Evolutionary conservation across 345 rosid species (phyloP).

Genomic region (Luvunga scandens): DNA sequence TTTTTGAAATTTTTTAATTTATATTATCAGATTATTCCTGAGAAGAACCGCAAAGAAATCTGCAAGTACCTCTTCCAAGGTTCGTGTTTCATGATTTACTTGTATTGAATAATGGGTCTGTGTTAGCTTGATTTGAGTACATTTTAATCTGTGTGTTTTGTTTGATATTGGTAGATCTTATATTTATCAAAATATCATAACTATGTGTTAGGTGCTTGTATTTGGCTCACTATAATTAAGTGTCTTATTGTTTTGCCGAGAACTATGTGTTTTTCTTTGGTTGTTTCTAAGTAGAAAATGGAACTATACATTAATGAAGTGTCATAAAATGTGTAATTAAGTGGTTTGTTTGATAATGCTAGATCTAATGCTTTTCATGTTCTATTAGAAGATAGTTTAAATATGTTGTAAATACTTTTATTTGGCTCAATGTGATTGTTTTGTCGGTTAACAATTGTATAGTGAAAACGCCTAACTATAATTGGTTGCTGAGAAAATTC

Average conservation of each 20-base stretch:
- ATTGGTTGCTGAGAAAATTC: background rate
- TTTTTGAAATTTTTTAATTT: background rate
- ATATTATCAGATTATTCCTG: conserved; percentile 21
- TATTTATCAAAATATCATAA: background rate
- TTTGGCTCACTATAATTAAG: background rate
- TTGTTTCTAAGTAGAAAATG: background rate
- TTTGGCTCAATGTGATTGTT: background rate
- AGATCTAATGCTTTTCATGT: background rate
- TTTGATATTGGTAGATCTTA: background rate
- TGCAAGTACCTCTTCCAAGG: conserved; percentile 61
- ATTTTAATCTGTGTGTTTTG: background rate
- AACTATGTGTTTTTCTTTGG: background rate
- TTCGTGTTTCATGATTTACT: conserved; percentile 6
- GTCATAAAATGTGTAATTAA: background rate
- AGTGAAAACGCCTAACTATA: background rate
- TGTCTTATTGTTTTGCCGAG: background rate
- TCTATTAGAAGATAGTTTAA: background rate
- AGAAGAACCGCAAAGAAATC: conserved; percentile 36
- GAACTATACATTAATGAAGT: background rate
- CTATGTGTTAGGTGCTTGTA: background rate
- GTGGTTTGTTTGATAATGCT: background rate
- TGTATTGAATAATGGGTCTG: background rate
- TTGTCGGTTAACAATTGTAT: background rate
- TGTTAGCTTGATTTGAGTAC: background rate
- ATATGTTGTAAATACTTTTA: background rate